A percentile compares a stretch with the other conserved stretches of the same genome.
Evolutionary conservation across 148 eudicot species (phyloP).

Genomic region (Agrostemma githago): DNA sequence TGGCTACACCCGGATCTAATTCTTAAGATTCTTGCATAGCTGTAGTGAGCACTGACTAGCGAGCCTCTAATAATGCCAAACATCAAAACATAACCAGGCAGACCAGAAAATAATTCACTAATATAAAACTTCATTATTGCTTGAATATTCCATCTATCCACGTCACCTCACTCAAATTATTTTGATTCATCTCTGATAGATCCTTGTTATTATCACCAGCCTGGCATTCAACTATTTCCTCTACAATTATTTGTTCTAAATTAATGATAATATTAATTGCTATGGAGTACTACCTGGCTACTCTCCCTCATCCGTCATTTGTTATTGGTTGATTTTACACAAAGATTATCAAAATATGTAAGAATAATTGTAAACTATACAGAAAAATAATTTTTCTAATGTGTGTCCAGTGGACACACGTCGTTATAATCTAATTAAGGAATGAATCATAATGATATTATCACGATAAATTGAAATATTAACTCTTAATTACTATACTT

Average conservation of each 20-base stretch:
- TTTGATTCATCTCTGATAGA: background rate
- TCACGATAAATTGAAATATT: too few species aligned
- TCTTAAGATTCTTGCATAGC: background rate
- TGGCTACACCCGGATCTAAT: too few species aligned
- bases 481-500: too few species aligned
- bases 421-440: too few species aligned
- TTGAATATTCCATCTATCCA: background rate
- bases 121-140: background rate
- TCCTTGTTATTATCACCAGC: background rate
- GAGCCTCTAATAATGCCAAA: background rate
- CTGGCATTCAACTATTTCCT: background rate
- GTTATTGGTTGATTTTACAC: too few species aligned
- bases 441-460: too few species aligned
- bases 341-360: too few species aligned
- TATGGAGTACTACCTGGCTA: too few species aligned
- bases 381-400: too few species aligned
- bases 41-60: background rate
- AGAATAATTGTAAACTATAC: too few species aligned
- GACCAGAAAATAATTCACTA: background rate
- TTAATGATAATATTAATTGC: background rate
- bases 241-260: background rate
- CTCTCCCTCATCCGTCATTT: too few species aligned
- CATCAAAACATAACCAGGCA: background rate
- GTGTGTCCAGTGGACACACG: too few species aligned
- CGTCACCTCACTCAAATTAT: background rate